These are phyloP conservation scores for Fusarium clavum DNA, from an alignment of 2,329 filamentous ascomycete species.

Conservation along the genomic window DNA sequence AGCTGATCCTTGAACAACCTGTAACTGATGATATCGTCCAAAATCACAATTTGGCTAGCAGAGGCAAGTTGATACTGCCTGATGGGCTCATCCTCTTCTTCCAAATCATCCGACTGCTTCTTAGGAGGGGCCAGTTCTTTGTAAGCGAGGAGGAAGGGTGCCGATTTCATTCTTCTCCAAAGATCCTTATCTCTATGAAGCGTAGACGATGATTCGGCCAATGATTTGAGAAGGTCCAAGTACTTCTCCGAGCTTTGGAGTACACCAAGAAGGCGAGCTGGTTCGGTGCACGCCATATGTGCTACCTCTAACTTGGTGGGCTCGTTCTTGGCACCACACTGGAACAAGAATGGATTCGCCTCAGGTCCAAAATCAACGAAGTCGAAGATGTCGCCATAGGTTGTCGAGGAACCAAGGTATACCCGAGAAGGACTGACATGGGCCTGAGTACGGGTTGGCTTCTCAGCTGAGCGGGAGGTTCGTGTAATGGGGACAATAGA, in stretches of 20 bases:
- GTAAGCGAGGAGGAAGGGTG: constrained; percentile 85
- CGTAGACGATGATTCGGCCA: constrained; percentile 77
- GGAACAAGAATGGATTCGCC: constrained; percentile 88
- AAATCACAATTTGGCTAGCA: constrained; percentile 78
- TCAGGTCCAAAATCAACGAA: constrained; percentile 94
- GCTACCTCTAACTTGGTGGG: constrained; percentile 90
- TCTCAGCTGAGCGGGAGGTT: constrained; percentile 54
- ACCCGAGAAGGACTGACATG: constrained; percentile 75
- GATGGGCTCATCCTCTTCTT: constrained; percentile 73
- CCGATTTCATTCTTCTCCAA: constrained; percentile 78
- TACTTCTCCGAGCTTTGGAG: constrained; percentile 89
- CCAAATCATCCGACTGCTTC: constrained; percentile 61
- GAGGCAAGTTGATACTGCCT: constrained; percentile 82
- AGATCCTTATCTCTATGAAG: constrained; percentile 84
- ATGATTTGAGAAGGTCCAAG: constrained; percentile 79
- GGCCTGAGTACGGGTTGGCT: constrained; percentile 48
- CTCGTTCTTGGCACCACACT: constrained; percentile 90
- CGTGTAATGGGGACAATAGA: constrained; percentile 76
- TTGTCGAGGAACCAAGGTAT: constrained; percentile 78
- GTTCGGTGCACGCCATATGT: constrained; percentile 83
- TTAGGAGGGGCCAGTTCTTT: constrained; percentile 72
- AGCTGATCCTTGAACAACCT: constrained; percentile 87
- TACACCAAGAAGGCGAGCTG: constrained; percentile 81
- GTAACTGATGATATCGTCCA: constrained; percentile 91
- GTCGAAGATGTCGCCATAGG: constrained; percentile 92